phyloP scores from a whole-genome alignment of 441 rosid species.

The Isatis lusitanica region DNA sequence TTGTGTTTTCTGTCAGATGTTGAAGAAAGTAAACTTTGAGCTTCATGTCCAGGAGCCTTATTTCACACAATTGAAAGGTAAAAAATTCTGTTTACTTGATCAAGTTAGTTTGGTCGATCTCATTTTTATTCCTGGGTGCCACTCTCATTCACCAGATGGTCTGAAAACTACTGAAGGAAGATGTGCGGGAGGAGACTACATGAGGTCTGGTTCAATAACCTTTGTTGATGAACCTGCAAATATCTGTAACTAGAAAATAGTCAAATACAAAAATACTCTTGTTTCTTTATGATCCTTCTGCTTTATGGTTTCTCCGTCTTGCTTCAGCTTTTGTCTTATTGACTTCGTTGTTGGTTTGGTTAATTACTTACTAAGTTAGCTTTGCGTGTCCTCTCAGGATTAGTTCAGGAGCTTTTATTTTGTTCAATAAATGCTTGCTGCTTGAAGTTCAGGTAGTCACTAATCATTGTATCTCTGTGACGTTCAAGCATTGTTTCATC shows the following conservation, averaged over 20 bases:
- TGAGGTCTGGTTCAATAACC: conserved; percentile 35
- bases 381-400: conserved; percentile 46
- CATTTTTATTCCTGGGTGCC: background rate
- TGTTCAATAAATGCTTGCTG: conserved; percentile 59
- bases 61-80: conserved; percentile 65
- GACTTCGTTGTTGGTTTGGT: background rate
- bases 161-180: conserved; percentile 80
- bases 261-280: background rate
- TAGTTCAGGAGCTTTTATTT: conserved; percentile 45
- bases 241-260: too few species aligned
- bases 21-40: conserved; percentile 47
- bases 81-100: conserved; percentile 1
- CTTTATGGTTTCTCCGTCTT: background rate
- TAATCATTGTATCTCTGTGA: background rate
- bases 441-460: conserved; percentile 54
- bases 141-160: conserved; percentile 53
- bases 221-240: background rate
- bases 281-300: background rate
- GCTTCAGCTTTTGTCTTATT: background rate
- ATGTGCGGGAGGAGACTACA: conserved; percentile 60
- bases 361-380: background rate
- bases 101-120: background rate
- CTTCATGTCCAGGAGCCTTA: conserved; percentile 80
- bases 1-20: conserved; percentile 38
- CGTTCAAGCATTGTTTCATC: conserved; percentile 7